Evolutionary conservation across 192 early-diverging fungal species (phyloP).

Genomic region (Coemansia sp.): DNA sequence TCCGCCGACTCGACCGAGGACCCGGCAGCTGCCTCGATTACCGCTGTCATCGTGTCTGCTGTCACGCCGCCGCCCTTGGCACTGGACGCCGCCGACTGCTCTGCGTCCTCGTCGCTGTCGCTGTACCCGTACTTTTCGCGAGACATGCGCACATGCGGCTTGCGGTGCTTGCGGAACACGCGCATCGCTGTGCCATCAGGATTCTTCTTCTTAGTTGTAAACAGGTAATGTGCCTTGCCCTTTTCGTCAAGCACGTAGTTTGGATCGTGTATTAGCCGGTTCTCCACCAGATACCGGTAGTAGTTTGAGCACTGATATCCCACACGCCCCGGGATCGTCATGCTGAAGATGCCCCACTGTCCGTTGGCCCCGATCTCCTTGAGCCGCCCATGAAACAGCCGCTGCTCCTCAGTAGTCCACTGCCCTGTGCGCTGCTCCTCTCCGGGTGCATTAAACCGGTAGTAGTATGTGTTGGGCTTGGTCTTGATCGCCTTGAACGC

Average conservation of each 20-base stretch:
- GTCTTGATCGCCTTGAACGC: conserved; percentile 92
- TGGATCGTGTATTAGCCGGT: conserved; percentile 81
- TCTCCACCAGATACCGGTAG: conserved; percentile 87
- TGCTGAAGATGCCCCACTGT: conserved; percentile 97
- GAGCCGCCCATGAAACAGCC: conserved; percentile 80
- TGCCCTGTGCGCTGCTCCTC: conserved; percentile 90
- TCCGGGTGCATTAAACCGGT: conserved; percentile 95
- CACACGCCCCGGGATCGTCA: conserved; percentile 92
- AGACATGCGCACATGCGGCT: conserved; percentile 60
- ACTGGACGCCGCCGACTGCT: conserved; percentile 29
- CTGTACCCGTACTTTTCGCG: conserved; percentile 60
- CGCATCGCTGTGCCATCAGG: conserved; percentile 75
- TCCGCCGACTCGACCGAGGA: conserved; percentile 25
- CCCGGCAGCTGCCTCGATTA: conserved; percentile 18
- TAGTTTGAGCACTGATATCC: conserved; percentile 99
- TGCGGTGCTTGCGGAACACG: conserved; percentile 77
- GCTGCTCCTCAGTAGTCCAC: conserved; percentile 87
- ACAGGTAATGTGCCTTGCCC: conserved; percentile 88
- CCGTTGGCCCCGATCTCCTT: conserved; percentile 89
- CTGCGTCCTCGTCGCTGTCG: conserved; percentile 41
- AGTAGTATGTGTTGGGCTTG: conserved; percentile 97
- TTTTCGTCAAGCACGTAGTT: conserved; percentile 91
- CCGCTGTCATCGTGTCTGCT: conserved; percentile 13
- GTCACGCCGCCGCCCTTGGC: conserved; percentile 13
- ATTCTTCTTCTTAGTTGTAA: conserved; percentile 78